Evolutionary conservation across 2,329 filamentous ascomycete genomes (phyloP).

Genomic region (Neocatenulostroma microsporum): DNA sequence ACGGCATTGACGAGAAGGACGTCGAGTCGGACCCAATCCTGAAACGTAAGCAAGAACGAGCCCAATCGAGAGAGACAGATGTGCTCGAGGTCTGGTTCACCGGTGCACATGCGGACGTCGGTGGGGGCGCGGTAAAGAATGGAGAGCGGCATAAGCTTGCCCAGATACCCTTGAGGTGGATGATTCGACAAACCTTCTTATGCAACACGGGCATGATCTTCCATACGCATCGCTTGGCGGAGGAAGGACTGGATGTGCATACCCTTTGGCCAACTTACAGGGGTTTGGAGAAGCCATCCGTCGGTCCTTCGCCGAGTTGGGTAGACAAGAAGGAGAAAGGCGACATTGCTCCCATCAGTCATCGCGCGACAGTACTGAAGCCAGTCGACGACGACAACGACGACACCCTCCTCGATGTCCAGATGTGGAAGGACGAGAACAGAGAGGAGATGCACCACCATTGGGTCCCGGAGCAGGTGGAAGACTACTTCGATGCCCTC

Average conservation of each 20-base stretch:
- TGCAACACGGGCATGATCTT: constrained; percentile 42
- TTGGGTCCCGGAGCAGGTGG: constrained; percentile 34
- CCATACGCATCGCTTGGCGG: constrained; percentile 32
- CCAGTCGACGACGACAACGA: constrained; percentile 14
- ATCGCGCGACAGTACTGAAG: constrained; percentile 24
- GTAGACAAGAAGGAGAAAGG: constrained; percentile 32
- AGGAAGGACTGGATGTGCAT: constrained; percentile 37
- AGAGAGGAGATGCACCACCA: constrained; percentile 13
- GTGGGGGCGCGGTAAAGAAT: constrained; percentile 39
- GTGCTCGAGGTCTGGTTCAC: constrained; percentile 38
- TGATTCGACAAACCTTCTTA: constrained; percentile 42
- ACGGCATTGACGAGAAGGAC: constrained; percentile 9
- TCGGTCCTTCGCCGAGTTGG: constrained; percentile 30
- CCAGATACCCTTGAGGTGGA: constrained; percentile 42
- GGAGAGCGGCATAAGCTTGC: constrained; percentile 37
- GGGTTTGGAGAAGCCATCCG: constrained; percentile 24
- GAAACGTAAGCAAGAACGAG: neutral
- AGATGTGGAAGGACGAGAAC: constrained; percentile 16
- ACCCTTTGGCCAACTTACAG: constrained; percentile 35
- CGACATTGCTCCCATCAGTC: constrained; percentile 26
- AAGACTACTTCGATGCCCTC: constrained; percentile 38
- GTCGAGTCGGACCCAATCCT: constrained; percentile 6
- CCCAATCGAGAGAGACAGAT: constrained; percentile 19
- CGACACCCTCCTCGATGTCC: constrained; percentile 17
- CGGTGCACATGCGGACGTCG: constrained; percentile 38